Evolutionary conservation across 129 eudicot species (phyloP).

Genomic region (Chrysanthemum lavandulifolium): DNA sequence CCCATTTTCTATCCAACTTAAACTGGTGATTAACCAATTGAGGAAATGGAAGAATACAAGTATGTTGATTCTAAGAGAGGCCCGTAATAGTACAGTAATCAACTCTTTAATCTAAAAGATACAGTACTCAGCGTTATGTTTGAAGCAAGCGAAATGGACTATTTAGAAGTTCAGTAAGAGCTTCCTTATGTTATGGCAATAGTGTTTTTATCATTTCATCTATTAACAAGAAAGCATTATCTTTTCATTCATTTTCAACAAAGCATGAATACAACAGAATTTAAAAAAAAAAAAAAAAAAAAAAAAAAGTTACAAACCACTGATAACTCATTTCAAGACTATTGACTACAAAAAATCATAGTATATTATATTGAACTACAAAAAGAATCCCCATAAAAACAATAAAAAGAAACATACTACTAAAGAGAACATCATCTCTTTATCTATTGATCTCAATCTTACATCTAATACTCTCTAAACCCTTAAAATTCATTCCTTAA

Average conservation of each 20-base stretch:
- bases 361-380: conserved; percentile 50
- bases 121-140: too few relatives aligned
- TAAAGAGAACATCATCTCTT: conserved; percentile 21
- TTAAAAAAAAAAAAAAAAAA: background rate
- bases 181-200: too few relatives aligned
- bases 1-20: too few relatives aligned
- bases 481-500: conserved; percentile 27
- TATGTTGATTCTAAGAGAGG: too few relatives aligned
- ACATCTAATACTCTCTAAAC: conserved; percentile 26
- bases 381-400: conserved; percentile 52
- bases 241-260: background rate
- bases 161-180: too few relatives aligned
- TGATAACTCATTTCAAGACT: background rate
- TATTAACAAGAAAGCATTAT: background rate
- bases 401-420: conserved; percentile 19
- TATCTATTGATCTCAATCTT: conserved; percentile 32
- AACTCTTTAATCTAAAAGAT: too few relatives aligned
- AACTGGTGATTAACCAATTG: too few relatives aligned
- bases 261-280: background rate
- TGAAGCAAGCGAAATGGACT: too few relatives aligned
- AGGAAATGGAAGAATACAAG: too few relatives aligned
- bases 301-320: background rate
- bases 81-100: too few relatives aligned
- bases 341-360: conserved; percentile 3
- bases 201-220: too few relatives aligned